These are phyloP conservation scores for Chlamydomonas eustigma DNA, from an alignment of 139 green algal species.

Conservation along the genomic window DNA sequence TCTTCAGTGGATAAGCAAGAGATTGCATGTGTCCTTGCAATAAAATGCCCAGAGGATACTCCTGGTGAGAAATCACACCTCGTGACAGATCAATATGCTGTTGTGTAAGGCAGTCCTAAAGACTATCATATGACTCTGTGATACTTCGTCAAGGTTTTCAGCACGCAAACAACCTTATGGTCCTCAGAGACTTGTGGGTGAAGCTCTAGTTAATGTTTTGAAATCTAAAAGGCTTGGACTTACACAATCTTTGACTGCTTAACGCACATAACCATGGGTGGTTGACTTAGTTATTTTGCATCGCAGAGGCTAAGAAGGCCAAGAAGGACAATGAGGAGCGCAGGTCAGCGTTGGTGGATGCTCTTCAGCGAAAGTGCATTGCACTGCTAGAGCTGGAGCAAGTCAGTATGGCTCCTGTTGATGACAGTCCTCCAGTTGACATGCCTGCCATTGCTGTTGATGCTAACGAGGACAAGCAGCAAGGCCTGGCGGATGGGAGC, in stretches of 20 bases:
- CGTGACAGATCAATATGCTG: too few species aligned
- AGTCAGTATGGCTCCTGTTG: too few species aligned
- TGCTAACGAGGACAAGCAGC: too few species aligned
- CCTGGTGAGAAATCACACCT: too few species aligned
- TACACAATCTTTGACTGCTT: not conserved
- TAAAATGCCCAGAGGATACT: conserved; percentile 56
- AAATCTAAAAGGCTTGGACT: not conserved
- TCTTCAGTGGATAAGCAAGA: conserved; percentile 51
- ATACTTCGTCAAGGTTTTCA: too few species aligned
- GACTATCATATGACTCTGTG: too few species aligned
- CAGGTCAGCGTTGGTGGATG: conserved; percentile 61
- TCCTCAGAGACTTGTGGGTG: not conserved
- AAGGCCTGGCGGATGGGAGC: too few species aligned
- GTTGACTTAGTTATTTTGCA: too few species aligned
- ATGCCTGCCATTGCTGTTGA: too few species aligned
- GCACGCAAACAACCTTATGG: not conserved
- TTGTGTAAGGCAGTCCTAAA: too few species aligned
- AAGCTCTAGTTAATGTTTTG: not conserved
- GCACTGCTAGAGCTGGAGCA: conserved; percentile 51
- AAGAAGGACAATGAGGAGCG: not conserved
- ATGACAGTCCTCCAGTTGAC: too few species aligned
- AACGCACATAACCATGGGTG: not conserved
- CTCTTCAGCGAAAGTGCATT: conserved; percentile 45
- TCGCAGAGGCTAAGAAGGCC: conserved; percentile 3
- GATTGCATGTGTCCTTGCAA: conserved; percentile 48